A percentile compares a stretch with the other conserved stretches of the same genome.
Conservation (phyloP, 2,329 filamentous ascomycete genomes). For the Oidium heveae region DNA sequence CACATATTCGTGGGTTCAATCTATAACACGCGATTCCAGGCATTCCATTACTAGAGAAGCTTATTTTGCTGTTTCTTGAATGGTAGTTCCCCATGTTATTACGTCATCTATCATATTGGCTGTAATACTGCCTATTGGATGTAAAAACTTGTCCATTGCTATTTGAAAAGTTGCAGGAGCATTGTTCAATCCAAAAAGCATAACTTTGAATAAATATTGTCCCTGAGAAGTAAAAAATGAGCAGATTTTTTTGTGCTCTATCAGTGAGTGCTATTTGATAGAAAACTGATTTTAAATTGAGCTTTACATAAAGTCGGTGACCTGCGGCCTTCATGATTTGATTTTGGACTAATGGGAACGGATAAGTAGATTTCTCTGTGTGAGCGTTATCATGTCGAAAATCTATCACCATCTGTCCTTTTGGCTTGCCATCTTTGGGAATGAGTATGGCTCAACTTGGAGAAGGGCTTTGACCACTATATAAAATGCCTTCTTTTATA, state of each 20-base stretch:
- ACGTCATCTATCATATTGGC: neutral
- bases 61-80: neutral
- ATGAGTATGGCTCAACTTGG: neutral
- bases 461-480: neutral
- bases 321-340: neutral
- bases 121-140: neutral
- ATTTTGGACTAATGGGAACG: neutral
- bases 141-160: neutral
- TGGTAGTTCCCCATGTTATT: neutral
- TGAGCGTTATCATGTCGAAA: neutral
- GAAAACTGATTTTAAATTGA: neutral
- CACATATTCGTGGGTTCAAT: neutral
- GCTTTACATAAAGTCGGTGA: neutral
- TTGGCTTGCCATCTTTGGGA: neutral
- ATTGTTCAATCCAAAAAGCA: neutral
- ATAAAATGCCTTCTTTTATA: neutral
- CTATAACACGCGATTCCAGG: neutral
- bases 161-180: neutral
- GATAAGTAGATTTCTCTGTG: neutral
- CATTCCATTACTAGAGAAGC: neutral
- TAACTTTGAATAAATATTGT: neutral
- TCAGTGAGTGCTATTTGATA: constrained; percentile 1
- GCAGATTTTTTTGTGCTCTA: neutral
- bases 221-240: neutral
- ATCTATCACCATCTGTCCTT: neutral